phyloP scores from a whole-genome alignment of 2,329 filamentous ascomycete genomes.

The Thermoascus crustaceus region DNA sequence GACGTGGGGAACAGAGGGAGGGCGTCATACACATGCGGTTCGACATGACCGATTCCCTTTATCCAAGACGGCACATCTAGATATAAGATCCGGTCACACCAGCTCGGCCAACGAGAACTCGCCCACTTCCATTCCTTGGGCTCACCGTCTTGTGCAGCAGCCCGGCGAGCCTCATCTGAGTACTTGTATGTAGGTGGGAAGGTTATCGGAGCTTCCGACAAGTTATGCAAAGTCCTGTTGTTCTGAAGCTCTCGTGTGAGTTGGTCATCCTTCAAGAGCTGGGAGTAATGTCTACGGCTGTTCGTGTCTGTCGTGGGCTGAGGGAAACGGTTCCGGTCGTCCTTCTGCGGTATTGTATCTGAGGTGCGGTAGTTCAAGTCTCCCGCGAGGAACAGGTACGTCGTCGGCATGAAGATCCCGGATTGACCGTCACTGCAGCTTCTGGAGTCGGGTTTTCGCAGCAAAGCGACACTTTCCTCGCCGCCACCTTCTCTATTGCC shows the following conservation, averaged over 20 bases:
- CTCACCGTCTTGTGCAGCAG: slow-evolving; percentile 20
- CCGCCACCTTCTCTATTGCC: slow-evolving; percentile 34
- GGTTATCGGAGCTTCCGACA: slow-evolving; percentile 62
- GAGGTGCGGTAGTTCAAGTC: slow-evolving; percentile 94
- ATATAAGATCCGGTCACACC: slow-evolving; percentile 88
- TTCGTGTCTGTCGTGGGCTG: slow-evolving; percentile 43
- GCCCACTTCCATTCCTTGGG: slow-evolving; percentile 62
- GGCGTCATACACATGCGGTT: slow-evolving; percentile 57
- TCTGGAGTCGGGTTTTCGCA: slow-evolving; percentile 17
- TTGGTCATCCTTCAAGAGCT: slow-evolving; percentile 69
- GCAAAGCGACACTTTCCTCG: slow-evolving; percentile 24
- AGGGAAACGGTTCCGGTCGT: slow-evolving; percentile 55
- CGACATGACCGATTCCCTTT: slow-evolving; percentile 34
- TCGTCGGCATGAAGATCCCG: slow-evolving; percentile 62
- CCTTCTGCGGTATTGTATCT: slow-evolving; percentile 52
- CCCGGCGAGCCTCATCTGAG: slow-evolving; percentile 38
- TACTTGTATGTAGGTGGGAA: slow-evolving; percentile 98
- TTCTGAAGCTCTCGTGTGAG: slow-evolving; percentile 62
- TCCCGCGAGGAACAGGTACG: slow-evolving; percentile 77
- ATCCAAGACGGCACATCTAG: slow-evolving; percentile 54
- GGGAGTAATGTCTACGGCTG: slow-evolving; percentile 55
- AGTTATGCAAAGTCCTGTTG: slow-evolving; percentile 65
- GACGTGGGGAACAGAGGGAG: slow-evolving; percentile 73
- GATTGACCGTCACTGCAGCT: slow-evolving; percentile 21
- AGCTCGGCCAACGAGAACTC: slow-evolving; percentile 75